Conservation (phyloP, 345 rosid genomes). For the Salix exigua region DNA sequence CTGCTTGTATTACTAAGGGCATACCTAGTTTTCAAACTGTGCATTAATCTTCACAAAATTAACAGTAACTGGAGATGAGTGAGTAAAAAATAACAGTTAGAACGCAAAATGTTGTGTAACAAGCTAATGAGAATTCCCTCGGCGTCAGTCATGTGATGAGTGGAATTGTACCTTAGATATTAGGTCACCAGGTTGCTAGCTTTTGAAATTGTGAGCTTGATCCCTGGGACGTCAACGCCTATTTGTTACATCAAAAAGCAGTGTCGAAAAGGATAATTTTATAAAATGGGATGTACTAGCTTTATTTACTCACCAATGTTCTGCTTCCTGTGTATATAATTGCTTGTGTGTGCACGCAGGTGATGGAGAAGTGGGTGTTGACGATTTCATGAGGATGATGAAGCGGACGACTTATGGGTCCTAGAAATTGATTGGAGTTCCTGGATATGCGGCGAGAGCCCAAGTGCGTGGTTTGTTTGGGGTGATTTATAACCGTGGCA, state of each 20-base stretch:
- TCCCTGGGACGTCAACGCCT: neutral
- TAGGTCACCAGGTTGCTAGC: neutral
- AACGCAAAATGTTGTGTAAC: neutral
- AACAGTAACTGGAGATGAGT: neutral
- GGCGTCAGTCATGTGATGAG: neutral
- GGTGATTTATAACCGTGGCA: conserved; percentile 6
- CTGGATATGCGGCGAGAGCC: conserved; percentile 2
- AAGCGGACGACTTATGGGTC: conserved; percentile 49
- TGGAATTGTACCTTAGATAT: neutral
- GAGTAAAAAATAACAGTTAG: neutral
- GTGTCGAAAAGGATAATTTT: neutral
- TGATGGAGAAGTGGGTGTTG: conserved; percentile 63
- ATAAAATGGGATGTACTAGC: neutral
- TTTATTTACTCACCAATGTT: neutral
- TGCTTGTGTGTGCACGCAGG: conserved; percentile 31
- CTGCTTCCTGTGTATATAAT: neutral
- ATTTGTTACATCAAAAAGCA: neutral
- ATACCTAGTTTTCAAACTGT: neutral
- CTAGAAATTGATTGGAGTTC: conserved; percentile 15
- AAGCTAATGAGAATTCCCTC: neutral
- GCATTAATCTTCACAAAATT: neutral
- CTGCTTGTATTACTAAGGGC: neutral
- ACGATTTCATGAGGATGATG: conserved; percentile 77
- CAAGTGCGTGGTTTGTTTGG: neutral
- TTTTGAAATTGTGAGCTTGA: neutral